Percentiles rank a stretch among this genome's conserved stretches.
These are phyloP conservation scores for Cunninghamia lanceolata DNA, from an alignment of 75 land plant genomes.

Conservation along the genomic window DNA sequence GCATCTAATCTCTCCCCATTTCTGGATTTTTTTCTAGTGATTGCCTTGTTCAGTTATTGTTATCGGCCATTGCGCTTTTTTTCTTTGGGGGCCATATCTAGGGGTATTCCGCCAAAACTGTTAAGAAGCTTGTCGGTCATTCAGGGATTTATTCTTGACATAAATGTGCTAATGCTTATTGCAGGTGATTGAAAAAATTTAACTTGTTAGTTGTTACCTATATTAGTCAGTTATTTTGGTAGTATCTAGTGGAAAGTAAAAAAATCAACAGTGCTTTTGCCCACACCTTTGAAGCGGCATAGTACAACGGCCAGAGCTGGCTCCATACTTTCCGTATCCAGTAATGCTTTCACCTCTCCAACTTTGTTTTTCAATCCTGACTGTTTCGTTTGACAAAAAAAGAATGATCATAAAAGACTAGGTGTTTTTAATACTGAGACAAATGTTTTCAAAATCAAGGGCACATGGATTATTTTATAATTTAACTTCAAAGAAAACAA, in stretches of 20 bases:
- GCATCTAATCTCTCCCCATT: too few relatives aligned
- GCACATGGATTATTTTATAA: too few relatives aligned
- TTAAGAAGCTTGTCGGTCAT: constrained; percentile 42
- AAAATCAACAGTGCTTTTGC: background rate
- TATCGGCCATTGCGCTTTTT: constrained; percentile 65
- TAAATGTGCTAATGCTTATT: constrained; percentile 77
- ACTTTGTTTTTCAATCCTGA: background rate
- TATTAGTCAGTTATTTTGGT: too few relatives aligned
- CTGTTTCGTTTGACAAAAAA: background rate
- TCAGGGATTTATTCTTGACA: constrained; percentile 51
- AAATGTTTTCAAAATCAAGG: too few relatives aligned
- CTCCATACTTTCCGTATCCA: background rate
- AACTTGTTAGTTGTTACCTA: too few relatives aligned
- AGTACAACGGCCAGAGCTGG: background rate
- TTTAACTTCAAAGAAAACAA: background rate
- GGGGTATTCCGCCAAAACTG: constrained; percentile 61
- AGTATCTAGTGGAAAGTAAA: too few relatives aligned
- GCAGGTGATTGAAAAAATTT: too few relatives aligned
- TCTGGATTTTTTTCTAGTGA: constrained; percentile 44
- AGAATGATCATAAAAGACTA: too few relatives aligned
- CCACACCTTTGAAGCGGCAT: background rate
- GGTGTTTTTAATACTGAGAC: too few relatives aligned
- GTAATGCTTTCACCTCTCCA: background rate
- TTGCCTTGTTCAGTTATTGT: constrained; percentile 47
- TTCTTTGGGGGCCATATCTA: constrained; percentile 64